phyloP scores from a whole-genome alignment of 2,329 filamentous ascomycete species.

The Fusarium heterosporum region DNA sequence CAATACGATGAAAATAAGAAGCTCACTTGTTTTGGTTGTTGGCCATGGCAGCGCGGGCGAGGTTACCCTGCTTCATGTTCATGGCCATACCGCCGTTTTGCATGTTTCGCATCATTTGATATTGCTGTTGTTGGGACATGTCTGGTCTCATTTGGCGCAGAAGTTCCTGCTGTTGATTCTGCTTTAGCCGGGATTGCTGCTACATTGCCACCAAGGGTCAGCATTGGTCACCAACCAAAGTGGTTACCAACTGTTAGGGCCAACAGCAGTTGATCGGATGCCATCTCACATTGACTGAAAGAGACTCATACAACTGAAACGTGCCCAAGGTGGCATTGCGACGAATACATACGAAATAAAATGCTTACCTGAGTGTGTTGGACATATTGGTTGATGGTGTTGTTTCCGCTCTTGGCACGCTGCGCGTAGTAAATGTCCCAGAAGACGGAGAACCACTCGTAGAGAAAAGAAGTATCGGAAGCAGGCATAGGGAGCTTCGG shows the following conservation, averaged over 20 bases:
- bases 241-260: slow-evolving; percentile 41
- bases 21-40: slow-evolving; percentile 80
- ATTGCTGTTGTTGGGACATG: slow-evolving; percentile 67
- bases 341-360: slow-evolving; percentile 21
- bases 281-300: slow-evolving; percentile 18
- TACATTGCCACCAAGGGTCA: slow-evolving; percentile 49
- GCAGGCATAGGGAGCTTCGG: slow-evolving; percentile 74
- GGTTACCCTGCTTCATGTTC: slow-evolving; percentile 68
- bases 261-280: slow-evolving; percentile 26
- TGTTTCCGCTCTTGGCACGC: slow-evolving; percentile 73
- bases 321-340: slow-evolving; percentile 25
- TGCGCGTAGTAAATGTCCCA: slow-evolving; percentile 95
- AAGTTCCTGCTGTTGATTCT: slow-evolving; percentile 81
- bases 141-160: slow-evolving; percentile 77
- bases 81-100: slow-evolving; percentile 70
- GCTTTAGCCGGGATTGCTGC: slow-evolving; percentile 77
- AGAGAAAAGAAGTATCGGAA: slow-evolving; percentile 84
- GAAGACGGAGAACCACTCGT: slow-evolving; percentile 97
- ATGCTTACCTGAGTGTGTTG: slow-evolving; percentile 76
- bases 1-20: slow-evolving; percentile 1
- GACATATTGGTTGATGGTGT: slow-evolving; percentile 79
- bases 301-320: slow-evolving; percentile 13
- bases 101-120: slow-evolving; percentile 75
- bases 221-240: slow-evolving; percentile 39
- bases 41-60: slow-evolving; percentile 81